These are phyloP conservation scores for Zygoascus hellenicus DNA, from an alignment of 1,139 yeast species.

Conservation along the genomic window DNA sequence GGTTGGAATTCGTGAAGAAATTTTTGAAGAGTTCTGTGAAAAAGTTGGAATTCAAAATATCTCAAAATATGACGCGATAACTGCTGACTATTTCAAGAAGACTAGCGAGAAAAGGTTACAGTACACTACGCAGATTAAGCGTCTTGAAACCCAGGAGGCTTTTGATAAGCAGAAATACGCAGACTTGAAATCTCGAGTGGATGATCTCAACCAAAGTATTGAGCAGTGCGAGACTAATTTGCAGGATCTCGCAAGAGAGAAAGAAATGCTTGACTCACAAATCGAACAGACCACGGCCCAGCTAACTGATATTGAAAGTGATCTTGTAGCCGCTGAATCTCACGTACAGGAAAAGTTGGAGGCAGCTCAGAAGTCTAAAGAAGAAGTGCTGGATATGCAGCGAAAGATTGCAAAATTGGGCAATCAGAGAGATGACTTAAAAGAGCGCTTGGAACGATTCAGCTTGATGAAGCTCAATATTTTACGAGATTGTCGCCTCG, in stretches of 20 bases:
- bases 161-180: conserved; percentile 50
- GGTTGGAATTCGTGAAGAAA: conserved; percentile 23
- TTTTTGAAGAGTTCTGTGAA: conserved; percentile 52
- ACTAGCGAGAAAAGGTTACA: conserved; percentile 61
- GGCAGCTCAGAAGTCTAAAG: conserved; percentile 12
- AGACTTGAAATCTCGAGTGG: conserved; percentile 23
- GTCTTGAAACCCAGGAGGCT: conserved; percentile 52
- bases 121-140: conserved; percentile 53
- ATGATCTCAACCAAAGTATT: conserved; percentile 17
- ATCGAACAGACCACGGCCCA: conserved; percentile 10
- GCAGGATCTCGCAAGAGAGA: conserved; percentile 18
- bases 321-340: conserved; percentile 28
- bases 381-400: conserved; percentile 14
- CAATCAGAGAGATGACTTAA: conserved; percentile 24
- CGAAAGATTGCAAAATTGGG: conserved; percentile 9
- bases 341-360: conserved; percentile 12
- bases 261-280: conserved; percentile 12
- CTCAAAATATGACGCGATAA: conserved; percentile 55
- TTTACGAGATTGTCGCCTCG: conserved; percentile 70
- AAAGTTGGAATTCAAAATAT: conserved; percentile 50
- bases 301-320: conserved; percentile 23
- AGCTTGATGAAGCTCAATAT: conserved; percentile 56
- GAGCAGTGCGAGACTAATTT: conserved; percentile 16
- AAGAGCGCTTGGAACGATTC: conserved; percentile 51
- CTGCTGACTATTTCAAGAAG: conserved; percentile 55